These are phyloP conservation scores for Argentina anserina DNA, from an alignment of 306 rosid species.

Conservation along the genomic window DNA sequence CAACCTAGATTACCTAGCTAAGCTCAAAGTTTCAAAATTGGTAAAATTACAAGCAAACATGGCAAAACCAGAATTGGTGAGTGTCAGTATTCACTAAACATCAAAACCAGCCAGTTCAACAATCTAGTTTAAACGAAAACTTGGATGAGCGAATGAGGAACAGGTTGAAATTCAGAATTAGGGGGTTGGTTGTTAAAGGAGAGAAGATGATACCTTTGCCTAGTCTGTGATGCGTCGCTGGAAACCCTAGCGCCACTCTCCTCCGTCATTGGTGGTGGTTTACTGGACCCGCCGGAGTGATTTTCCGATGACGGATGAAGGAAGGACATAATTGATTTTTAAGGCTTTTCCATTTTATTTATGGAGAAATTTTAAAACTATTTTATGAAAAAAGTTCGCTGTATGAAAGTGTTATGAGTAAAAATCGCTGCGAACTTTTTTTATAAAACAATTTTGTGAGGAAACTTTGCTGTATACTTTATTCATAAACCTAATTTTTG, in stretches of 20 bases:
- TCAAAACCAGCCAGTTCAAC: background rate
- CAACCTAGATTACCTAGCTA: background rate
- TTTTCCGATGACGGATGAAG: background rate
- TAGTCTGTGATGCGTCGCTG: conserved; percentile 58
- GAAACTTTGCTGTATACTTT: no score
- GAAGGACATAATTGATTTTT: background rate
- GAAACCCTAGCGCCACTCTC: conserved; percentile 56
- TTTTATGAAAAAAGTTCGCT: no score
- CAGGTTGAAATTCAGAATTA: background rate
- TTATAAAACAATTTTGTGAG: no score
- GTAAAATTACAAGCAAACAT: no score
- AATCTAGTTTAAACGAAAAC: background rate
- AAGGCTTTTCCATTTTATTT: background rate
- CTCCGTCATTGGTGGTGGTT: conserved; percentile 38
- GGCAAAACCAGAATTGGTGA: no score
- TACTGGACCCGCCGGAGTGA: background rate
- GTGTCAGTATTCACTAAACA: background rate
- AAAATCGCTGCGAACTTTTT: no score
- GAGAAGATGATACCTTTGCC: conserved; percentile 52
- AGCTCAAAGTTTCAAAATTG: background rate
- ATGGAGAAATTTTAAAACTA: no score
- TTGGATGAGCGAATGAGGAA: background rate
- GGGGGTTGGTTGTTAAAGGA: background rate
- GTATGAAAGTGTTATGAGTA: no score
- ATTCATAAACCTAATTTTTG: no score